Evolutionary conservation across 2,329 filamentous ascomycete genomes (phyloP), one percentile per base, ranked within the genome.

Genomic region (Grosmannia huntii): DNA sequence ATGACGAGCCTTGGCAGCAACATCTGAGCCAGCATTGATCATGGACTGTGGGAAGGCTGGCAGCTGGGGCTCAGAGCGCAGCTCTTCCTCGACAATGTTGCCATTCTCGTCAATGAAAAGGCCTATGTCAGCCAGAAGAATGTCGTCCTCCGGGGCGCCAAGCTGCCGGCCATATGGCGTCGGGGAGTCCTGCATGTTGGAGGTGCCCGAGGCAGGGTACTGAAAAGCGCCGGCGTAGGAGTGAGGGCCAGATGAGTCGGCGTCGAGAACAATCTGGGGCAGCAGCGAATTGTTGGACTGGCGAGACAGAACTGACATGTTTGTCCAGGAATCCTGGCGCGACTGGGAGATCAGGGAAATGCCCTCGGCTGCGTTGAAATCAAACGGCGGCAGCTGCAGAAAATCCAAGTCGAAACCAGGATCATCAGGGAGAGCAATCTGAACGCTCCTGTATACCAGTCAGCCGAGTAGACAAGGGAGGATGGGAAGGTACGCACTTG

Each of bases 371-470:
- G 68, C 66, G 44, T 71, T 71, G 36, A 78, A 65, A 41, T 84
- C 76, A 59, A 86, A 75, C 0, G 78, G 74, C 1, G 84, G 81
- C 28, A 90, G 73, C 38, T 76, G 74, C 53, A 64, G 52, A n/a
- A 62, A 44, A 0, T 62, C 59, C 25, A 86, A 84, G 11, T 88
- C 71, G 67, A 97, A 96, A 49, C 82, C 78, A 0, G 90, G 90
- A 66, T 97, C 92, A 65, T 97, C 89, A 57, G 81, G 76, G 2
- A 97, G 76, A 3, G 90, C 75, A 58, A 96, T 83, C 64, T 91
- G 85, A 27, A 87, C 83, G 5, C 81, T 83, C 65, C 89, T 96
- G 59, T 38, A 2, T 14, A 46, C 14, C 3, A 27, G 44, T 68
- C 53, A 64, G 10, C 14, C 11, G 21, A 23, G 19, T 21, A 41